phyloP scores from a whole-genome alignment of 441 rosid species.

The Hypseocharis bilobata region DNA sequence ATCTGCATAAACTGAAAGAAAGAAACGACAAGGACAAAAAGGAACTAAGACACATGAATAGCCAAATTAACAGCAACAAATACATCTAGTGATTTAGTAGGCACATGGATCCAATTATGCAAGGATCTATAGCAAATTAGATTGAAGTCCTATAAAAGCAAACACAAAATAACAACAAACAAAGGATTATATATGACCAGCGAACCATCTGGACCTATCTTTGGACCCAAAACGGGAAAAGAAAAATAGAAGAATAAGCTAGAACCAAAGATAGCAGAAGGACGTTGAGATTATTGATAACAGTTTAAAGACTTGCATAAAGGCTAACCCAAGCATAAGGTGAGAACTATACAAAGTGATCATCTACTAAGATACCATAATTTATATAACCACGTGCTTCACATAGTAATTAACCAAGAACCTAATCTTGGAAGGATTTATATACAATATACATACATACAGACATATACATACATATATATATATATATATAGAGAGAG shows the following conservation, averaged over 20 bases:
- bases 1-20: constrained; percentile 49
- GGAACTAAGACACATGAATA: background rate
- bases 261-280: background rate
- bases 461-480: too few species aligned
- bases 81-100: too few species aligned
- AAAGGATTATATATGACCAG: background rate
- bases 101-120: too few species aligned
- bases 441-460: background rate
- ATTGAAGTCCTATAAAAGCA: background rate
- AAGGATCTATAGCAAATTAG: background rate
- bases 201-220: background rate
- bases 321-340: too few species aligned
- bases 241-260: background rate
- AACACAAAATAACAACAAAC: background rate
- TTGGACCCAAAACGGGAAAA: background rate
- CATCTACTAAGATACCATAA: too few species aligned
- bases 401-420: too few species aligned
- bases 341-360: too few species aligned
- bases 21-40: background rate
- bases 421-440: background rate
- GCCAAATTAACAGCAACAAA: background rate
- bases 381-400: too few species aligned
- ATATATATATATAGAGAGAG: too few species aligned
- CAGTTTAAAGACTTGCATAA: background rate
- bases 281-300: too few species aligned